These are phyloP conservation scores for Aspergillus aculeatus DNA, from an alignment of 2,329 filamentous ascomycete genomes.

Conservation along the genomic window DNA sequence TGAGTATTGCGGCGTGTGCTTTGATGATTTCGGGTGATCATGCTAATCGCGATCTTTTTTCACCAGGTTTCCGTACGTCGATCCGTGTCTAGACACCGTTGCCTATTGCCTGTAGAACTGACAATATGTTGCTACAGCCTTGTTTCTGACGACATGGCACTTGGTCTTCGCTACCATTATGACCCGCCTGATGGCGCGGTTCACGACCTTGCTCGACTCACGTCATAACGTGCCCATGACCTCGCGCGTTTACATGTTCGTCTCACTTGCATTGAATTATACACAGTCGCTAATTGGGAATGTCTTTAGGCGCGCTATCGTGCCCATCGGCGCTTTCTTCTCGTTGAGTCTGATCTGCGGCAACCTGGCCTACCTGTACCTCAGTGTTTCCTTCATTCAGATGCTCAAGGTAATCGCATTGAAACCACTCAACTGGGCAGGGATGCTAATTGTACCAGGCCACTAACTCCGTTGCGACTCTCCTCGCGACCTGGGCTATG, in stretches of 20 bases:
- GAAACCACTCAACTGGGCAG: conserved; percentile 22
- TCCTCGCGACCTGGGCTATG: conserved; percentile 82
- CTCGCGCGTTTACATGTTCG: conserved; percentile 72
- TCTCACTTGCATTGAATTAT: background rate
- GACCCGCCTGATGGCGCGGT: conserved; percentile 88
- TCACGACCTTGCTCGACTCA: conserved; percentile 83
- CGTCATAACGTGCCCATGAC: conserved; percentile 97
- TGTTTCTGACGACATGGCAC: conserved; percentile 89
- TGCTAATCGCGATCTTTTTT: conserved; percentile 14
- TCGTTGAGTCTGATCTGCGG: conserved; percentile 93
- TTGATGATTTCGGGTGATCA: background rate
- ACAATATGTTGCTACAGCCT: conserved; percentile 33
- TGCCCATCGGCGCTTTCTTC: conserved; percentile 95
- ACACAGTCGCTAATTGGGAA: background rate
- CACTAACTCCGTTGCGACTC: conserved; percentile 87
- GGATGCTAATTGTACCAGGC: conserved; percentile 55
- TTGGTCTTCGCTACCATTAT: conserved; percentile 86
- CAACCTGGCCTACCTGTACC: conserved; percentile 92
- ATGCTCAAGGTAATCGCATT: conserved; percentile 78
- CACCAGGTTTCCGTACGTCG: conserved; percentile 48
- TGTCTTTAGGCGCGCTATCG: conserved; percentile 66
- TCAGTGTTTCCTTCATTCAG: conserved; percentile 96
- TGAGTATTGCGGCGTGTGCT: conserved; percentile 45
- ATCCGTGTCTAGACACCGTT: background rate
- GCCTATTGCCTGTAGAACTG: background rate